phyloP scores from a whole-genome alignment of 495 filamentous ascomycete genomes.

The Hyaloscypha variabilis region DNA sequence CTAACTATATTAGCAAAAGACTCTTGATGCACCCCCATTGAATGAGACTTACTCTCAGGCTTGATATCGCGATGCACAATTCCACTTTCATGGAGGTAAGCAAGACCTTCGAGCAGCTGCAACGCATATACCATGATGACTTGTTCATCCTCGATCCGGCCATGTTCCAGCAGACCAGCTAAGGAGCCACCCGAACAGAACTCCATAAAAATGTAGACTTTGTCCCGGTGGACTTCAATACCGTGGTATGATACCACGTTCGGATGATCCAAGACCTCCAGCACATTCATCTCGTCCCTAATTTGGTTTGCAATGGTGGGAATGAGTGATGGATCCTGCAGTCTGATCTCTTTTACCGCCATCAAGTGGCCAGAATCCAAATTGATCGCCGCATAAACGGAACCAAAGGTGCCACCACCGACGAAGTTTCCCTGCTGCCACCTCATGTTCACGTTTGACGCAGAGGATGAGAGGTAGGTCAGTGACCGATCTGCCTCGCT shows the following conservation, averaged over 20 bases:
- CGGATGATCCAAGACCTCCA: constrained; percentile 93
- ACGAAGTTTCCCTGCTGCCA: constrained; percentile 99
- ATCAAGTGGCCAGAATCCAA: constrained; percentile 93
- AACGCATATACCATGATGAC: constrained; percentile 98
- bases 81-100: constrained; percentile 85
- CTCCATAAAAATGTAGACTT: constrained; percentile 99
- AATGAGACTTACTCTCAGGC: constrained; percentile 75
- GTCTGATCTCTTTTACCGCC: constrained; percentile 97
- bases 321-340: constrained; percentile 95
- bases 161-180: constrained; percentile 89
- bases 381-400: constrained; percentile 96
- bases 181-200: constrained; percentile 95
- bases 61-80: constrained; percentile 99
- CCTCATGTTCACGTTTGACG: constrained; percentile 89
- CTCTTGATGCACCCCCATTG: constrained; percentile 3
- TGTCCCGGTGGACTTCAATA: constrained; percentile 96
- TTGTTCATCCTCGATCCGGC: constrained; percentile 95
- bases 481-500: constrained; percentile 95
- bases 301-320: constrained; percentile 92
- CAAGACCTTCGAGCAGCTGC: constrained; percentile 93
- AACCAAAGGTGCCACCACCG: constrained; percentile 95
- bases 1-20: constrained; percentile 44
- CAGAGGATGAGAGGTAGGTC: constrained; percentile 88
- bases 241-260: constrained; percentile 98
- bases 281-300: constrained; percentile 93